Percentiles rank a stretch among this genome's conserved stretches.
phyloP scores from a whole-genome alignment of 805 yeast genomes.

The Deakozyma indianensis region DNA sequence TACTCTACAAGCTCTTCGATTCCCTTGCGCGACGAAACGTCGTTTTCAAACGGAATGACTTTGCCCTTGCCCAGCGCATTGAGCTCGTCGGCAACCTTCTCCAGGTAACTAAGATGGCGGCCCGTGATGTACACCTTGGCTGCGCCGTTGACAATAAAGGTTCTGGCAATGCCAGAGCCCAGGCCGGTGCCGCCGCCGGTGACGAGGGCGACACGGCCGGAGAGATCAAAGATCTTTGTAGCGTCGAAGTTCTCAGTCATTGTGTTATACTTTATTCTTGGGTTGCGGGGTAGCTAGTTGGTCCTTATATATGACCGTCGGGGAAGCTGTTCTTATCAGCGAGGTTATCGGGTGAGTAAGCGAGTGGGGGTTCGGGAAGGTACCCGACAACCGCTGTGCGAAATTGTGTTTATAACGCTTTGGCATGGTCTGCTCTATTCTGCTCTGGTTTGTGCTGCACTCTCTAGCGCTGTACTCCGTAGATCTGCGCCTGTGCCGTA shows the following conservation, averaged over 20 bases:
- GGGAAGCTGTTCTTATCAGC: too few relatives aligned
- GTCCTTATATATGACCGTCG: too few relatives aligned
- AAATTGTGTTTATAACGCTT: too few relatives aligned
- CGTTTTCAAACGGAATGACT: constrained; percentile 7
- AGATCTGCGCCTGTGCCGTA: too few relatives aligned
- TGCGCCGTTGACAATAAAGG: constrained; percentile 62
- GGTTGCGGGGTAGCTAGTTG: too few relatives aligned
- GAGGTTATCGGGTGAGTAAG: too few relatives aligned
- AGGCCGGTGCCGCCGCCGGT: constrained; percentile 74
- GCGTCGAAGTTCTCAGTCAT: constrained; percentile 5
- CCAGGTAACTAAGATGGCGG: constrained; percentile 36
- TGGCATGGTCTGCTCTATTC: too few relatives aligned
- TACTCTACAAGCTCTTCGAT: constrained; percentile 5
- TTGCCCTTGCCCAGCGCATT: constrained; percentile 6
- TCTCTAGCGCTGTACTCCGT: too few relatives aligned
- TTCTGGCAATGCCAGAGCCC: constrained; percentile 56
- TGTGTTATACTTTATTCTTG: too few relatives aligned
- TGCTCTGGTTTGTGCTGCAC: too few relatives aligned
- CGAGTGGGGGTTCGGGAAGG: too few relatives aligned
- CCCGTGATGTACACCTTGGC: constrained; percentile 43
- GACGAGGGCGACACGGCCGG: constrained; percentile 56
- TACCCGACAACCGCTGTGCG: too few relatives aligned
- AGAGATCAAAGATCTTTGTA: constrained; percentile 39
- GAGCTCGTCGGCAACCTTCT: constrained; percentile 25
- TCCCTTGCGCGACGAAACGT: constrained; percentile 7